Percentiles rank a stretch among this genome's conserved stretches.
phyloP scores from a whole-genome alignment of 305 asterid species.

The Rubia peregrina region DNA sequence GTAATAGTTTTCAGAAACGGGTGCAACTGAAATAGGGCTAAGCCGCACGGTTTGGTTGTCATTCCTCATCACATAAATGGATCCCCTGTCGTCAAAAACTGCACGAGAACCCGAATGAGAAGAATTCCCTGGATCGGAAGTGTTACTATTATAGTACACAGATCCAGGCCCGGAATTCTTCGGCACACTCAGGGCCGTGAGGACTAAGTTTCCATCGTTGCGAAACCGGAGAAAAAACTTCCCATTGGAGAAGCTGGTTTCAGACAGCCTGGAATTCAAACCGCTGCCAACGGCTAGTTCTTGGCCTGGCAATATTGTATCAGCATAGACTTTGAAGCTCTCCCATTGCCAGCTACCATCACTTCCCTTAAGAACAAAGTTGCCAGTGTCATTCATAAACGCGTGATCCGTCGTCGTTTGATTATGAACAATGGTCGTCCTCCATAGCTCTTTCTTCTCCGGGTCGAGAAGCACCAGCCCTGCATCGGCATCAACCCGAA shows the following conservation, averaged over 20 bases:
- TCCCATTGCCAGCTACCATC: slow-evolving; percentile 21
- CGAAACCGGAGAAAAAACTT: slow-evolving; percentile 26
- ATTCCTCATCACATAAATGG: slow-evolving; percentile 9
- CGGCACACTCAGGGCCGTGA: slow-evolving; percentile 9
- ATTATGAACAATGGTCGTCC: neutral
- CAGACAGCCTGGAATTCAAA: slow-evolving; percentile 19
- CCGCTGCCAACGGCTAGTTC: slow-evolving; percentile 12
- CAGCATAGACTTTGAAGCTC: slow-evolving; percentile 20
- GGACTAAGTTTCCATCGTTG: slow-evolving; percentile 24
- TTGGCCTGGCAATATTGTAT: slow-evolving; percentile 35
- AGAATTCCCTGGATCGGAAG: slow-evolving; percentile 7
- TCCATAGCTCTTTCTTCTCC: slow-evolving; percentile 20
- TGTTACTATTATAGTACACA: slow-evolving; percentile 12
- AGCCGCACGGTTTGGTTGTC: slow-evolving; percentile 8
- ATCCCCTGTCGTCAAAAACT: slow-evolving; percentile 17
- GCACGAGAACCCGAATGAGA: slow-evolving; percentile 16
- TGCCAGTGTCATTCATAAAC: slow-evolving; percentile 32
- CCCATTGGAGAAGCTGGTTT: slow-evolving; percentile 19
- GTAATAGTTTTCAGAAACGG: slow-evolving; percentile 9
- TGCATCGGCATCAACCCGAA: slow-evolving; percentile 11
- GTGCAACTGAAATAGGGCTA: neutral
- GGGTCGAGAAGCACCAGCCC: slow-evolving; percentile 28
- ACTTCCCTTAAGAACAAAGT: slow-evolving; percentile 21
- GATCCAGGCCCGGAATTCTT: slow-evolving; percentile 6
- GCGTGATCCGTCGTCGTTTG: slow-evolving; percentile 17